Base-by-base conservation (phyloP, 176 grass and related monocot species). In the Panicum miliaceum region DNA sequence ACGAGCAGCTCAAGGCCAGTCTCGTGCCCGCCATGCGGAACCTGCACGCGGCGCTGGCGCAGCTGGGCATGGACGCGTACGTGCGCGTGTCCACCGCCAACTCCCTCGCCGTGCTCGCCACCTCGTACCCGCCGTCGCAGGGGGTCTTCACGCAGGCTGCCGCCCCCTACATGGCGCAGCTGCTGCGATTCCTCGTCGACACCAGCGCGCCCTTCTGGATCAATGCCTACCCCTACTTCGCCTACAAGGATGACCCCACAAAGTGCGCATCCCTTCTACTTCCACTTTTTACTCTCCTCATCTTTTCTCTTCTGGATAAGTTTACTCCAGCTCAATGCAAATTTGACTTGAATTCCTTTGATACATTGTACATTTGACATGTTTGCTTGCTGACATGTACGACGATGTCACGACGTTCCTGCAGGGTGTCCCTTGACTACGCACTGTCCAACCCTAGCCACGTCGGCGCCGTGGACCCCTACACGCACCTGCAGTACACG, bases 141-240 rank as follows among this genome's bases (percentile, higher is more conserved):
- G 93, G 93, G 20, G 58, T 85, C 7, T 99, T 99, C 84, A 89
- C 86, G 70, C 75, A 86, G 37, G 89, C 88, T 51, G 64, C 91
- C 20, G 84, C 90, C 5, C 40, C 59, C 2, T 82, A 92, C 35
- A 90, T 99, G 84, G 52, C 57, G 26, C 90, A 90, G 69, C 91
- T 96, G 69, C 84, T 99, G 1, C 68, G 69, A 9, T 99, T 99
- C 84, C 50, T 99, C 40, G 70, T 81, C 7, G 84, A 93, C 27
- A 96, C 93, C 64, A 86, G 77, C 38, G 48, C 93, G 0, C 97
- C 97, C 0, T 99, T 96, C 69, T 99, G 93, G 93, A 88, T 99
- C 47, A 99, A 99, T 11, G 97, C 97, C 0, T 99, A 99, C 29
- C 97, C 97, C 1, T 99, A 96, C 65, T 99, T 99, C 22, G 97